Base-by-base conservation (phyloP, 164 flowering plant genomes). In the Litsea cubeba region DNA sequence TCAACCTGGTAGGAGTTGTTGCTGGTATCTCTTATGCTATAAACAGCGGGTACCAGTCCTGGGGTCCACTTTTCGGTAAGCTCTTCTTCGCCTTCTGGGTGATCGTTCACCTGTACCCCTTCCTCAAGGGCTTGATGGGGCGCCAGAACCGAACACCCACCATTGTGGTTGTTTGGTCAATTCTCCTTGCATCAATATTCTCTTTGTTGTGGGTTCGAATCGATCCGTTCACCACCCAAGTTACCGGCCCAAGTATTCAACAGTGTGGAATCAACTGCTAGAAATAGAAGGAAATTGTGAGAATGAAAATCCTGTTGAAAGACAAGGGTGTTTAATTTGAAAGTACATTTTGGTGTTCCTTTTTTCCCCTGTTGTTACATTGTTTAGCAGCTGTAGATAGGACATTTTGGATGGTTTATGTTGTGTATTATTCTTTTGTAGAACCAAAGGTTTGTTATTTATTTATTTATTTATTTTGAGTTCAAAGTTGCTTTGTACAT, bases 101-200 rank as follows among this genome's bases (percentile, higher is more conserved):
- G 79, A 81, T 81, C 46, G 76, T 81, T 69, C 84, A 81, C 68
- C 84, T 81, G 32, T 78, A 81, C 54, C 81, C 81, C 22, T 81
- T 81, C 79, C 81, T 79, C 71, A 81, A 79, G 74, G 84, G 84
- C 65, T 46, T 79, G 66, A 72, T 81, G 81, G 83, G 83, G 5
- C 81, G 81, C 30, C 83, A 81, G 76, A 79, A 81, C 71, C 74
- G 81, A 63, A 79, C 83, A 25, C 83, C 83, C 15, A 81, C 83
- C 5, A 81, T 81, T 28, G 78, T 81, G 35, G 71, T 81, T 35
- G 81, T 79, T 5, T 81, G 83, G 83, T 71, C 81, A 17, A 76
- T 81, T 68, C 81, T 81, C 50, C 79, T 81, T n/a, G 84, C 84
- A 18, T 79, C 82, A 58, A 79, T 81, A 14, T 81, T 81, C 82